Percentiles rank a stretch among this genome's conserved stretches.
Conservation (phyloP, 2,329 filamentous ascomycete species). For the Hymenotorrendiella dingleyae region DNA sequence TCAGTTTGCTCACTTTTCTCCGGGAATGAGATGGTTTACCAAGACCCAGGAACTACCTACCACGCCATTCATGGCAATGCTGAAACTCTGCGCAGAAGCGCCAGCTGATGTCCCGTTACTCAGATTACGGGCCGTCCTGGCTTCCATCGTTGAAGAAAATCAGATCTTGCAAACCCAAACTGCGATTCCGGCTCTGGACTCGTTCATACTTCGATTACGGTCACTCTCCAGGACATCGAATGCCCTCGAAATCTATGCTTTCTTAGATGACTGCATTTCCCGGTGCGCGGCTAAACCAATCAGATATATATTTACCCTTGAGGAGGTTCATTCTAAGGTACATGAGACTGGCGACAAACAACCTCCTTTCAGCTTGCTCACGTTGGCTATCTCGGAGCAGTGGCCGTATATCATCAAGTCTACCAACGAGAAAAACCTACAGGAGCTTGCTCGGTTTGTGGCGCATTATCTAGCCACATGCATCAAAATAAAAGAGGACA, state of each 20-base stretch:
- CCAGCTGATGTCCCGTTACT: slow-evolving; percentile 42
- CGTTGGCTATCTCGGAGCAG: slow-evolving; percentile 70
- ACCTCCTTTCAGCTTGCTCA: slow-evolving; percentile 54
- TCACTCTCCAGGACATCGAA: slow-evolving; percentile 26
- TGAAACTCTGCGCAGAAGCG: slow-evolving; percentile 51
- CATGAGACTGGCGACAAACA: slow-evolving; percentile 27
- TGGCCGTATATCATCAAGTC: slow-evolving; percentile 60
- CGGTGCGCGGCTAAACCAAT: slow-evolving; percentile 72
- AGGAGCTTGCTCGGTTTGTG: slow-evolving; percentile 51
- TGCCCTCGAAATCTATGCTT: slow-evolving; percentile 52
- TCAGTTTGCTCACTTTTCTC: slow-evolving; percentile 71
- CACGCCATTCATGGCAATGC: slow-evolving; percentile 67
- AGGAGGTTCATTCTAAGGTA: slow-evolving; percentile 41
- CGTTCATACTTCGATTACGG: slow-evolving; percentile 37
- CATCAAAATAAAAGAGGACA: slow-evolving; percentile 46
- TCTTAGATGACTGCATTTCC: slow-evolving; percentile 77
- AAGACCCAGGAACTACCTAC: slow-evolving; percentile 58
- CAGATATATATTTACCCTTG: slow-evolving; percentile 72
- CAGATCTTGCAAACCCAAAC: slow-evolving; percentile 54
- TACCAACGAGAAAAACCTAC: slow-evolving; percentile 37
- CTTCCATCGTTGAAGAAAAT: slow-evolving; percentile 56
- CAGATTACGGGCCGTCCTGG: slow-evolving; percentile 50
- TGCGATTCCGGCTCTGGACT: slow-evolving; percentile 38
- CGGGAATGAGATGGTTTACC: slow-evolving; percentile 86
- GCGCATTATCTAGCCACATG: slow-evolving; percentile 50